Conservation (phyloP, 1,139 yeast species). For the Suhomyces taliae region DNA sequence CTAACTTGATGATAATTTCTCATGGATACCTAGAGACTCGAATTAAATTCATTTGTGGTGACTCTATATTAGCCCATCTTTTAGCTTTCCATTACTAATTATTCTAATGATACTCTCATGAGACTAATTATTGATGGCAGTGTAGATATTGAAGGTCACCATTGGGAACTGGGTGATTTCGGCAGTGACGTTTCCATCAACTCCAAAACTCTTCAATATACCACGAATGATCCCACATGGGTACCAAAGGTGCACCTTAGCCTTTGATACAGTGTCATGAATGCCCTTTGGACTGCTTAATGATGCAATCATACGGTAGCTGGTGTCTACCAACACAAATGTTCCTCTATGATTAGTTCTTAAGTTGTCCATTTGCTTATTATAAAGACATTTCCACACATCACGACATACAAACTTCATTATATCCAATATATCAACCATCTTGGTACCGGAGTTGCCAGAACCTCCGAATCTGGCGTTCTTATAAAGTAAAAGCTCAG, state of each 20-base stretch:
- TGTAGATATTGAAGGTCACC: constrained; percentile 72
- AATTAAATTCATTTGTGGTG: background rate
- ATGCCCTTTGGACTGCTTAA: constrained; percentile 54
- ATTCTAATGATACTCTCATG: background rate
- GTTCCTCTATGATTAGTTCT: constrained; percentile 91
- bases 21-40: too few species aligned
- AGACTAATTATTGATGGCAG: constrained; percentile 38
- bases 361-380: constrained; percentile 87
- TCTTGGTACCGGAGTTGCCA: constrained; percentile 24
- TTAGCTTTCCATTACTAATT: too few species aligned
- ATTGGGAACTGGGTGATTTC: constrained; percentile 65
- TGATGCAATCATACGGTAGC: constrained; percentile 54
- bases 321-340: constrained; percentile 72
- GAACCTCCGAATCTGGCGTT: constrained; percentile 7
- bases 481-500: constrained; percentile 67
- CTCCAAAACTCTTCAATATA: constrained; percentile 67
- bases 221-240: constrained; percentile 88
- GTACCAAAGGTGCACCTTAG: constrained; percentile 65
- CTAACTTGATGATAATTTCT: too few species aligned
- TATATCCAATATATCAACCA: constrained; percentile 67
- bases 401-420: constrained; percentile 93
- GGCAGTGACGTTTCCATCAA: constrained; percentile 65
- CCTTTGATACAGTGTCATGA: constrained; percentile 48
- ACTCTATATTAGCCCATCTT: background rate
- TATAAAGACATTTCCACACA: constrained; percentile 77